Evolutionary conservation across 176 grass and related monocot species (phyloP).

Genomic region (Triticum timopheevii): DNA sequence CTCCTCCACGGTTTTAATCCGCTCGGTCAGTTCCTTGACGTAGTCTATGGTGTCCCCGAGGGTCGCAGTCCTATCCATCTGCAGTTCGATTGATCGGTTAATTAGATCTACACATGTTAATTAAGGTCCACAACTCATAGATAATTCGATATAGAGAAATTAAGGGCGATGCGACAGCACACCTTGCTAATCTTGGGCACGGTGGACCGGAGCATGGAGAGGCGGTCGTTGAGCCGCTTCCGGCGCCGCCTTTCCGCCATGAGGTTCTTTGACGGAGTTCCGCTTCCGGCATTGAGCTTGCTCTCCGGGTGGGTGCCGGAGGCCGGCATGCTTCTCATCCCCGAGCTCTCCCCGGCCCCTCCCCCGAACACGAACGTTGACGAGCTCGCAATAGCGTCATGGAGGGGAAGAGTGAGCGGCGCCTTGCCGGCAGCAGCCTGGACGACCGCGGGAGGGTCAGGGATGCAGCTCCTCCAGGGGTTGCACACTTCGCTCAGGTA

Average conservation of each 20-base stretch:
- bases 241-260: conserved; percentile 81
- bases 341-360: background rate
- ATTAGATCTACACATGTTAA: no score
- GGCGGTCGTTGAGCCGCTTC: conserved; percentile 82
- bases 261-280: conserved; percentile 68
- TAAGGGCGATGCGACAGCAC: background rate
- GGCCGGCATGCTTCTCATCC: background rate
- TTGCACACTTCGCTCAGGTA: conserved; percentile 71
- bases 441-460: background rate
- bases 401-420: background rate
- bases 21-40: conserved; percentile 67
- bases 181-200: conserved; percentile 86
- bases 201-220: conserved; percentile 88
- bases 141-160: no score
- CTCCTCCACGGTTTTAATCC: conserved; percentile 61
- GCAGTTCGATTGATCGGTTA: background rate
- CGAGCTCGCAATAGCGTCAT: conserved; percentile 35
- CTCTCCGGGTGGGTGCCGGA: conserved; percentile 26
- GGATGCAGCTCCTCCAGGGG: conserved; percentile 37
- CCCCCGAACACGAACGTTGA: conserved; percentile 50
- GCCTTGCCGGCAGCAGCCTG: background rate
- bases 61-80: conserved; percentile 86
- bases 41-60: conserved; percentile 89
- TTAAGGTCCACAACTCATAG: no score
- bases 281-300: conserved; percentile 31